A percentile compares a stretch with the other conserved stretches of the same genome.
phyloP scores from a whole-genome alignment of 768 basidiomycete species.

The Naematelia aurantialba region DNA sequence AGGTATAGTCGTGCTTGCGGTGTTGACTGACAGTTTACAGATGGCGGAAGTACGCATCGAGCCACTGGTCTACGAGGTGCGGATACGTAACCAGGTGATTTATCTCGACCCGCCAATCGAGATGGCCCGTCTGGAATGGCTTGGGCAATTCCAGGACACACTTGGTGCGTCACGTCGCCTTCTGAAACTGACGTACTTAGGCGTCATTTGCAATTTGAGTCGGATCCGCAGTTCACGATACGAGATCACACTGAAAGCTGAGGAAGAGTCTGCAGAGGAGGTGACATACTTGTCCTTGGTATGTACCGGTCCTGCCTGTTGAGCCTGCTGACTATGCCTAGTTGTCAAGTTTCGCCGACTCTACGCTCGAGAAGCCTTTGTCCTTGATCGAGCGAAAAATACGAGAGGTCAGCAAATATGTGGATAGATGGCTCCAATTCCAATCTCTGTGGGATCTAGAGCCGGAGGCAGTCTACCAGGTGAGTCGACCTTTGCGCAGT shows the following conservation, averaged over 20 bases:
- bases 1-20: not conserved
- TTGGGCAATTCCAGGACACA: slow-evolving; percentile 83
- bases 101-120: slow-evolving; percentile 98
- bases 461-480: slow-evolving; percentile 88
- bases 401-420: slow-evolving; percentile 71
- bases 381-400: slow-evolving; percentile 81
- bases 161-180: slow-evolving; percentile 56
- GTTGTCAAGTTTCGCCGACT: slow-evolving; percentile 60
- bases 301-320: slow-evolving; percentile 38
- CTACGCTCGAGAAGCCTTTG: slow-evolving; percentile 76
- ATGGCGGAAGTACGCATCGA: slow-evolving; percentile 54
- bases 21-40: slow-evolving; percentile 9
- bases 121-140: slow-evolving; percentile 83
- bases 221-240: slow-evolving; percentile 93
- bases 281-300: slow-evolving; percentile 66
- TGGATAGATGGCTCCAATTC: slow-evolving; percentile 97
- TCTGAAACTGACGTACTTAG: slow-evolving; percentile 49
- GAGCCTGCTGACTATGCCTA: slow-evolving; percentile 7
- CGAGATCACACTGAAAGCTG: slow-evolving; percentile 90
- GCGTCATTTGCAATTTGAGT: slow-evolving; percentile 78
- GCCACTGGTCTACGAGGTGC: slow-evolving; percentile 88
- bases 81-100: slow-evolving; percentile 98
- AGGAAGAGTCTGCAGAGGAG: slow-evolving; percentile 62
- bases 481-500: slow-evolving; percentile 2
- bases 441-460: slow-evolving; percentile 98